Conservation (phyloP, 1,284 basidiomycete genomes). For the Earliella scabrosa region DNA sequence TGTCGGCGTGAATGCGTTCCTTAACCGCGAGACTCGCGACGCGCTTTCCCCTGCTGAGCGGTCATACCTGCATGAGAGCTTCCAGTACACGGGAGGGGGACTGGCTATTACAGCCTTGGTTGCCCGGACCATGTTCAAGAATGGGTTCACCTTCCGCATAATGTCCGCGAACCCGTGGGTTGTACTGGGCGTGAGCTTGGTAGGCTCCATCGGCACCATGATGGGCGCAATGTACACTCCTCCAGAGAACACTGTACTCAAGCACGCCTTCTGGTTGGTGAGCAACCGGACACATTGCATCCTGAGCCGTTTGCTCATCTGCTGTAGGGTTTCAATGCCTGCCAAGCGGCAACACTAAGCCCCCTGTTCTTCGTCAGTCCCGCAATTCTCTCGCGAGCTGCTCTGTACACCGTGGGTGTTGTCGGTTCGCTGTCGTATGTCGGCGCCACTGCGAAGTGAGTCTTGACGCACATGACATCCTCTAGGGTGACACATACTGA, state of each 20-base stretch:
- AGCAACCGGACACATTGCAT: conserved; percentile 32
- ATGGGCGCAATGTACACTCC: conserved; percentile 78
- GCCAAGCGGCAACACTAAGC: conserved; percentile 83
- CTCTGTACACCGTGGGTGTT: conserved; percentile 86
- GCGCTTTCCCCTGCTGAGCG: conserved; percentile 63
- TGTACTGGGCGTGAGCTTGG: conserved; percentile 83
- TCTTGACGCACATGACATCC: conserved; percentile 5
- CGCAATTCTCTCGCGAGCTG: conserved; percentile 86
- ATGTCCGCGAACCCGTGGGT: conserved; percentile 92
- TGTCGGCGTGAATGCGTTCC: conserved; percentile 62
- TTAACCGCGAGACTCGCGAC: conserved; percentile 83
- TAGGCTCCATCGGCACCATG: conserved; percentile 79
- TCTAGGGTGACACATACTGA: conserved; percentile 8
- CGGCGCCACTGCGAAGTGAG: conserved; percentile 84
- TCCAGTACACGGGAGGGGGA: conserved; percentile 86
- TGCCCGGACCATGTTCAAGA: conserved; percentile 80
- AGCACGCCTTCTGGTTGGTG: conserved; percentile 80
- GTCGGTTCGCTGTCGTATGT: conserved; percentile 87
- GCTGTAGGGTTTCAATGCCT: conserved; percentile 80
- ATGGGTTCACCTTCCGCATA: conserved; percentile 75
- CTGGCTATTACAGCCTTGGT: conserved; percentile 76
- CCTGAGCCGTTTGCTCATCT: conserved; percentile 1
- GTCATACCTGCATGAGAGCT: conserved; percentile 80
- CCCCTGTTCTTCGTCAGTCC: conserved; percentile 88
- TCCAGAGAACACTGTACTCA: conserved; percentile 72